phyloP scores from a whole-genome alignment of 208 protist genomes.

The Acanthamoeba sp. region DNA sequence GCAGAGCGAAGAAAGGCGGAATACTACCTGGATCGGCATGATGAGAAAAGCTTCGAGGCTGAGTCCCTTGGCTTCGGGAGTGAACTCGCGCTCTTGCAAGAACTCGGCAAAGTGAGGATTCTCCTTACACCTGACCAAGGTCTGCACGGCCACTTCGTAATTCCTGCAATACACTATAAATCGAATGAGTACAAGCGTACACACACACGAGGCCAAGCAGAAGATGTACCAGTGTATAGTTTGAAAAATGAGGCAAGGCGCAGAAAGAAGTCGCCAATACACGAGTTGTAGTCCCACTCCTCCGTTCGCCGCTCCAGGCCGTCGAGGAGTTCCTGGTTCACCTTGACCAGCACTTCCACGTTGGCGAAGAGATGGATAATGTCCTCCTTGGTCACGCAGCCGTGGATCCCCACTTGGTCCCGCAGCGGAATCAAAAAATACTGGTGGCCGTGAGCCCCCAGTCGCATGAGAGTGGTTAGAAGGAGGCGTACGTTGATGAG shows the following conservation, averaged over 20 bases:
- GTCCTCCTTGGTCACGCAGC: slow-evolving; percentile 19
- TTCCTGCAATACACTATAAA: slow-evolving; percentile 35
- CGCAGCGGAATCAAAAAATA: slow-evolving; percentile 2
- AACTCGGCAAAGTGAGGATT: slow-evolving; percentile 16
- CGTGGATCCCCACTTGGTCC: background rate
- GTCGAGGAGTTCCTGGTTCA: slow-evolving; percentile 40
- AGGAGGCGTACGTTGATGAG: background rate
- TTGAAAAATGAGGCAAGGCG: slow-evolving; percentile 28
- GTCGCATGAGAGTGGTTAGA: background rate
- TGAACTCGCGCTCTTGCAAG: background rate
- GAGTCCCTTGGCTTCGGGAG: background rate
- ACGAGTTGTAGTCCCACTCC: slow-evolving; percentile 30
- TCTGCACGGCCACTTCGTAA: background rate
- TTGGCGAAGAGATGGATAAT: slow-evolving; percentile 25
- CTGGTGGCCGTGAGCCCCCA: background rate
- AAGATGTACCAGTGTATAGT: slow-evolving; percentile 2
- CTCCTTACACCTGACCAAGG: background rate
- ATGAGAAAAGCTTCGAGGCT: slow-evolving; percentile 24
- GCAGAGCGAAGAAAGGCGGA: background rate
- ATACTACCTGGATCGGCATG: slow-evolving; percentile 35
- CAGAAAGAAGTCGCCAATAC: slow-evolving; percentile 31
- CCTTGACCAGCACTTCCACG: slow-evolving; percentile 26
- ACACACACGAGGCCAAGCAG: background rate
- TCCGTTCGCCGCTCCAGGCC: background rate
- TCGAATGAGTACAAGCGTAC: too few species aligned